phyloP scores from a whole-genome alignment of 2,329 filamentous ascomycete genomes.

The Madurella fahalii region DNA sequence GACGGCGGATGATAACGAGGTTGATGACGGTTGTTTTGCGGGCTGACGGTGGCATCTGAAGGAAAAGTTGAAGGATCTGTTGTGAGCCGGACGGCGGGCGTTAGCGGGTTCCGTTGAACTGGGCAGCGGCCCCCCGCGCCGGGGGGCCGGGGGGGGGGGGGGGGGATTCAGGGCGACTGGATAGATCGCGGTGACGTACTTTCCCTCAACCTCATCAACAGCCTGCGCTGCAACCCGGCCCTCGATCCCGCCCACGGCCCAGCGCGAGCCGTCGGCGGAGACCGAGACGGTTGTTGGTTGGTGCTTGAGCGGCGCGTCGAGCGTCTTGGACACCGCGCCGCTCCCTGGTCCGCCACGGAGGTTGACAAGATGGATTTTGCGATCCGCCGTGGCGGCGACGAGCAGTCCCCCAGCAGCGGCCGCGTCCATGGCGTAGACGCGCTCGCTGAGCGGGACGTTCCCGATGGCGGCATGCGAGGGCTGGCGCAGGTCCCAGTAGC shows the following conservation, averaged over 20 bases:
- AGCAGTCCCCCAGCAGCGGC: constrained; percentile 28
- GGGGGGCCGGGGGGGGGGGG: too few species aligned
- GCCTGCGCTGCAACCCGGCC: constrained; percentile 27
- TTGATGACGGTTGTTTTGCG: constrained; percentile 5
- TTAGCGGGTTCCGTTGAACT: too few species aligned
- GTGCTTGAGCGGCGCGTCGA: constrained; percentile 25
- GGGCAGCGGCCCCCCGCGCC: too few species aligned
- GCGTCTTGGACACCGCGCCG: constrained; percentile 22
- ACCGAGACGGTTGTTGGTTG: constrained; percentile 30
- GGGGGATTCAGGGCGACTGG: too few species aligned
- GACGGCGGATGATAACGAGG: not conserved
- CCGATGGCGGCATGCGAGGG: constrained; percentile 35
- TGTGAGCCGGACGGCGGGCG: not conserved
- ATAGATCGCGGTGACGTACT: constrained; percentile 19
- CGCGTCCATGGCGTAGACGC: constrained; percentile 40
- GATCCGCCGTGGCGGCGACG: constrained; percentile 32
- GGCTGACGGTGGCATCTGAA: constrained; percentile 34
- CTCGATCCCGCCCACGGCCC: constrained; percentile 31
- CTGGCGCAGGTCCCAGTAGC: constrained; percentile 54
- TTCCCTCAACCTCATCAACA: constrained; percentile 20
- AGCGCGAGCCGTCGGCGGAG: constrained; percentile 29
- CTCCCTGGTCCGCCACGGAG: constrained; percentile 24
- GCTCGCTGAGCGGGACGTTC: constrained; percentile 45
- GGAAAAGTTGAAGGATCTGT: constrained; percentile 25
- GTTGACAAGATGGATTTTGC: constrained; percentile 31